Evolutionary conservation across 257 asterid species (phyloP).

Genomic region (Jacaranda copaia): DNA sequence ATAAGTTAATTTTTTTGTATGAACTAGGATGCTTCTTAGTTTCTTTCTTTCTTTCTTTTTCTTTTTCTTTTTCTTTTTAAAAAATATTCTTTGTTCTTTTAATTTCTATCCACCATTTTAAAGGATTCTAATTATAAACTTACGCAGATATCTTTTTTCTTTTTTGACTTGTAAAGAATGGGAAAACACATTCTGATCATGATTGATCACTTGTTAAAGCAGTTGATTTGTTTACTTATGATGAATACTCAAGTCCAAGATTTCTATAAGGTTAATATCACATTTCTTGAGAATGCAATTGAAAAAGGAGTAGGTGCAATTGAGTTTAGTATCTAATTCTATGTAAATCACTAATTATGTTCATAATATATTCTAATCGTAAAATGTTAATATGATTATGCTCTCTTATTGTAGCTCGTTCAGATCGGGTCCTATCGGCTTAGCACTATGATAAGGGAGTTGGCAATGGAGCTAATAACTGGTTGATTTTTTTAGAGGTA

Average conservation of each 20-base stretch:
- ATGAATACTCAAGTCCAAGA: constrained; percentile 15
- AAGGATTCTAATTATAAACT: not conserved
- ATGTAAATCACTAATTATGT: not conserved
- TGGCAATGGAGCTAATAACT: constrained; percentile 27
- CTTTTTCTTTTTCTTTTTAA: no score
- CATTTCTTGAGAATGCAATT: not conserved
- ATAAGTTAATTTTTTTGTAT: no score
- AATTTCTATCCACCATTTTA: not conserved
- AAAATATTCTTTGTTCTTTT: not conserved
- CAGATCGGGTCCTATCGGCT: constrained; percentile 36
- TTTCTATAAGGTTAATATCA: not conserved
- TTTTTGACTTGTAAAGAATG: not conserved
- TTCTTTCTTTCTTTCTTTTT: no score
- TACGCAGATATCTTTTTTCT: not conserved
- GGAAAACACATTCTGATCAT: constrained; percentile 21
- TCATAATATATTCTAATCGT: not conserved
- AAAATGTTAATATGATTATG: not conserved
- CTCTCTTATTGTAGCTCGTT: constrained; percentile 31
- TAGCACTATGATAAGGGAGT: constrained; percentile 29
- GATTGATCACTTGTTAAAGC: constrained; percentile 28
- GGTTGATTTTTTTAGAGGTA: constrained; percentile 39
- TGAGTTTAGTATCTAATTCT: not conserved
- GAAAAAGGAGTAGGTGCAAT: constrained; percentile 36
- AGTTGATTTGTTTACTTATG: constrained; percentile 14
- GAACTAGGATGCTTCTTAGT: no score